Base-by-base conservation (phyloP, 495 filamentous ascomycete genomes). In the Amphirosellinia nigrospora region DNA sequence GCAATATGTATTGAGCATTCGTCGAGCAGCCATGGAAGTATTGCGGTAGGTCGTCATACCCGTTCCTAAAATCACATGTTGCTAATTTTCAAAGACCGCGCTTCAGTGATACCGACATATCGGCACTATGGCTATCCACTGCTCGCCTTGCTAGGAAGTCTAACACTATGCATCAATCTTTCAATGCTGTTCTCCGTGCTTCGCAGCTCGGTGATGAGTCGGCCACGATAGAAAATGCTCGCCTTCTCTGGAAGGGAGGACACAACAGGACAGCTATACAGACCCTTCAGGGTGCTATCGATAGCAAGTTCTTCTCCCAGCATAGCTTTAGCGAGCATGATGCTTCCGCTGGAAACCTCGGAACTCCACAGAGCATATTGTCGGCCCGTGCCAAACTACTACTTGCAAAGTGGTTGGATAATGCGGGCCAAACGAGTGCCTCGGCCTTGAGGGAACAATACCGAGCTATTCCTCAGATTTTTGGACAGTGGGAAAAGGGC, bases 221-320 rank as follows among this genome's bases (percentile, higher is more conserved):
- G 11, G 93, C 96, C 45, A 93, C 90, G 41, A 93, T 98, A 70
- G 96, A 99, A 76, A 94, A 99, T 79, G 92, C 96, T 8, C 86
- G 92, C 63, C 86, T 98, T 50, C 82, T 98, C n/a, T 98, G 96
- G 93, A 94, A 92, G 73, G 93, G 97, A 78, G 94, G 94, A 7
- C 89, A 97, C 75, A 94, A 97, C 75, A 89, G 94, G 58, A 97
- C 97, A 81, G 96, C 96, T 19, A 98, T 99, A 70, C 93, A 97
- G 72, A 91, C 88, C 11, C 83, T 99, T 21, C 89, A 96, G 77
- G 89, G 92, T 38, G 94, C 94, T 39, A 97, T 98, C 73, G 84
- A 86, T 64, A 88, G 85, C 34, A 92, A 93, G 72, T 86, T 91
- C 30, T 94, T 94, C 59, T 79, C 81, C 28, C 75, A 46, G 38